Conservation (phyloP, 306 rosid species). For the Urtica urens region DNA sequence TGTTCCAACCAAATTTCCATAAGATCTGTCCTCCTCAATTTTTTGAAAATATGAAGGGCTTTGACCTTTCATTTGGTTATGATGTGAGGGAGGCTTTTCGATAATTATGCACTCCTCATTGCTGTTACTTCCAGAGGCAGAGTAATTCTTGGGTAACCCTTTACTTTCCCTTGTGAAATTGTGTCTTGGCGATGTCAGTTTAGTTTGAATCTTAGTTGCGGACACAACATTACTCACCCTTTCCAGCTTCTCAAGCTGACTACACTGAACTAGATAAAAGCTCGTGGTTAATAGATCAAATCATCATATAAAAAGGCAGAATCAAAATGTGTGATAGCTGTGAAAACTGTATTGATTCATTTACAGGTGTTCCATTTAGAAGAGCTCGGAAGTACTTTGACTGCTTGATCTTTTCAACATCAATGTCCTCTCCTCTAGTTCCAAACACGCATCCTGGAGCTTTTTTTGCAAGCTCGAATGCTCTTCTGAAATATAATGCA, state of each 20-base stretch:
- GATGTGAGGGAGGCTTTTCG: slow-evolving; percentile 34
- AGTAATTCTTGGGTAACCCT: slow-evolving; percentile 24
- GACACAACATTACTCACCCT: slow-evolving; percentile 24
- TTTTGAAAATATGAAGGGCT: slow-evolving; percentile 27
- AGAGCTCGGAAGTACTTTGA: slow-evolving; percentile 63
- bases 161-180: slow-evolving; percentile 26
- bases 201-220: slow-evolving; percentile 40
- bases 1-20: slow-evolving; percentile 27
- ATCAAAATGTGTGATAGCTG: neutral
- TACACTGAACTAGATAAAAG: slow-evolving; percentile 27
- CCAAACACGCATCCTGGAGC: slow-evolving; percentile 47
- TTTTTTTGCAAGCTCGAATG: slow-evolving; percentile 72
- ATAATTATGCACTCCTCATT: slow-evolving; percentile 38
- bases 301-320: neutral
- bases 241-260: slow-evolving; percentile 33
- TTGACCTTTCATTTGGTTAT: slow-evolving; percentile 29
- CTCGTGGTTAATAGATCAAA: neutral
- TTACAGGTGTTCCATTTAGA: slow-evolving; percentile 22
- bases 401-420: slow-evolving; percentile 56
- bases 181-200: slow-evolving; percentile 36
- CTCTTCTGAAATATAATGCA: slow-evolving; percentile 36
- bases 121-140: slow-evolving; percentile 29
- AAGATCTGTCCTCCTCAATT: slow-evolving; percentile 46
- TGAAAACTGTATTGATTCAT: slow-evolving; percentile 8
- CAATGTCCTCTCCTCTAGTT: slow-evolving; percentile 45